These are phyloP conservation scores for Perkinsus chesapeaki DNA, from an alignment of 169 alveolate genomes.

Conservation along the genomic window DNA sequence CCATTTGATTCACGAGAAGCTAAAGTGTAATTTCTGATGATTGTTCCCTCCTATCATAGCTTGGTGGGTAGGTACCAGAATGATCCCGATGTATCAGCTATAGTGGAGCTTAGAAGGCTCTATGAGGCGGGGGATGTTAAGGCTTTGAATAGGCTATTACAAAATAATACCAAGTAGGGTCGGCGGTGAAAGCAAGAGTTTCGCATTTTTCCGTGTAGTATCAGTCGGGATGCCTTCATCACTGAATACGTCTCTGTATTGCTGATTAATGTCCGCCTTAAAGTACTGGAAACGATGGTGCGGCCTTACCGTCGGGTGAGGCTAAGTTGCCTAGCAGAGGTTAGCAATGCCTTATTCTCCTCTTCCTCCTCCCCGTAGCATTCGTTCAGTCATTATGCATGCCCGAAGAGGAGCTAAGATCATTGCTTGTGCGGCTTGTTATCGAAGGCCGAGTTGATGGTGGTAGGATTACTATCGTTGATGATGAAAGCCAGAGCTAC, in stretches of 20 bases:
- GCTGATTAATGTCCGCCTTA: background rate
- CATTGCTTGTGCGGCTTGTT: background rate
- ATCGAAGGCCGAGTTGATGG: background rate
- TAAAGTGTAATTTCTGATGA: constrained; percentile 27
- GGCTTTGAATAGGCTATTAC: background rate
- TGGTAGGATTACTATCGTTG: background rate
- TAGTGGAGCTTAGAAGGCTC: background rate
- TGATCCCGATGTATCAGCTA: background rate
- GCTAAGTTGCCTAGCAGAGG: background rate
- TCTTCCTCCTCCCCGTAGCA: background rate
- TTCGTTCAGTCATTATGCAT: background rate
- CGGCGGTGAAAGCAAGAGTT: background rate
- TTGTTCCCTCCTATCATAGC: no score
- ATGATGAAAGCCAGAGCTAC: background rate
- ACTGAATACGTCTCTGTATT: background rate
- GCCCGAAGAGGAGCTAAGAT: background rate
- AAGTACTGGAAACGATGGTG: background rate
- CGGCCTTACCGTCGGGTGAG: background rate
- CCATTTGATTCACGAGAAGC: constrained; percentile 50
- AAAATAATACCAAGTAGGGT: background rate
- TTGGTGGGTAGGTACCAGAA: background rate
- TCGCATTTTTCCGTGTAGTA: background rate
- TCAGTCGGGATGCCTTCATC: background rate
- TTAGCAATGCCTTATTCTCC: background rate
- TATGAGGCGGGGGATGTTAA: background rate